Conservation (phyloP, 2,329 filamentous ascomycete genomes). For the Paecilomyces sp. region DNA sequence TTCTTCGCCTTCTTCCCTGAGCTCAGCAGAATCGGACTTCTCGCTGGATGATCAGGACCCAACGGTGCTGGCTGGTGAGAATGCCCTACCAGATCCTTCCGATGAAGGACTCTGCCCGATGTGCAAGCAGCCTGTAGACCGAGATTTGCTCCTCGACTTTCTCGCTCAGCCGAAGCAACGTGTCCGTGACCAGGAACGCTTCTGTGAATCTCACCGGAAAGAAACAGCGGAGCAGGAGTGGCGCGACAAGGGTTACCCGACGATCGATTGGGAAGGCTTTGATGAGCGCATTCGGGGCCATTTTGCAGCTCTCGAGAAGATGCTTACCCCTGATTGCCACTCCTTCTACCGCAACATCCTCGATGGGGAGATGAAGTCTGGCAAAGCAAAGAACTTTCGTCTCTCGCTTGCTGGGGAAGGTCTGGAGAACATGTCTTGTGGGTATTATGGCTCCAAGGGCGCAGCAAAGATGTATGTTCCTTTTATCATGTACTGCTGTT, state of each 20-base stretch:
- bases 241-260: slow-evolving; percentile 55
- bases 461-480: slow-evolving; percentile 59
- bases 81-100: slow-evolving; percentile 4
- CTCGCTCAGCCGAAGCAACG: slow-evolving; percentile 28
- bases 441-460: slow-evolving; percentile 77
- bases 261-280: slow-evolving; percentile 61
- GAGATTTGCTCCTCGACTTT: slow-evolving; percentile 48
- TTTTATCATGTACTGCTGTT: slow-evolving; percentile 1
- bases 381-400: slow-evolving; percentile 54
- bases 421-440: slow-evolving; percentile 56
- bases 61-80: slow-evolving; percentile 5
- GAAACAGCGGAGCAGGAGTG: slow-evolving; percentile 46
- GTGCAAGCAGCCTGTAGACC: slow-evolving; percentile 56
- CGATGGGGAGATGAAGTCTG: slow-evolving; percentile 48
- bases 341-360: slow-evolving; percentile 58
- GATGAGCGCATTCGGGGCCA: slow-evolving; percentile 53
- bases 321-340: slow-evolving; percentile 47
- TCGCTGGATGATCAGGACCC: slow-evolving; percentile 12
- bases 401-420: slow-evolving; percentile 41
- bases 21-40: slow-evolving; percentile 17
- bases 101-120: slow-evolving; percentile 53
- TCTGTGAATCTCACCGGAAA: slow-evolving; percentile 59
- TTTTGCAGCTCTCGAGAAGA: slow-evolving; percentile 46
- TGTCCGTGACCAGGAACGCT: slow-evolving; percentile 36
- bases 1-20: slow-evolving; percentile 19